Percentiles rank a stretch among this genome's conserved stretches.
Evolutionary conservation across 371 early-diverging fungal species (phyloP).

Genomic region (Lichtheimia ornata): DNA sequence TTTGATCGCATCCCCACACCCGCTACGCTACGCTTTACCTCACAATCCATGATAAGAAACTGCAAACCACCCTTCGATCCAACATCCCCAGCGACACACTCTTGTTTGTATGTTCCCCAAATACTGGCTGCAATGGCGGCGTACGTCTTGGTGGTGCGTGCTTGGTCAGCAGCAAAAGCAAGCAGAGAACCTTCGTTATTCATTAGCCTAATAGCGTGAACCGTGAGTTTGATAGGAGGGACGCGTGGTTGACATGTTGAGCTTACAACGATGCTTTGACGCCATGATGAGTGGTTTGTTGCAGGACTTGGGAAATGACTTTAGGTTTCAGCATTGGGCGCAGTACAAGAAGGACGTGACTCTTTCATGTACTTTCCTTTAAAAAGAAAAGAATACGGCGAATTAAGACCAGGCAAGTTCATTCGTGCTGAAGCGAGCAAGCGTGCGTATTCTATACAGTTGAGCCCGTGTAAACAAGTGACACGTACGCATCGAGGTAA

Average conservation of each 20-base stretch:
- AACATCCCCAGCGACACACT: constrained; percentile 27
- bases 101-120: constrained; percentile 78
- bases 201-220: constrained; percentile 52
- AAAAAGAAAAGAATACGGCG: constrained; percentile 37
- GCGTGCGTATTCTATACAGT: constrained; percentile 32
- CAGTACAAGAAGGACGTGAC: constrained; percentile 2
- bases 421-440: constrained; percentile 41
- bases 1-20: neutral
- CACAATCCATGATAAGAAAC: constrained; percentile 66
- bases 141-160: constrained; percentile 63
- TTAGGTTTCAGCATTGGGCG: constrained; percentile 21
- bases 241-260: neutral
- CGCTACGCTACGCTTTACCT: constrained; percentile 28
- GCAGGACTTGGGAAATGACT: constrained; percentile 24
- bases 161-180: constrained; percentile 68
- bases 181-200: constrained; percentile 74
- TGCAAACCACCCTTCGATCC: constrained; percentile 41
- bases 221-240: neutral
- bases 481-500: constrained; percentile 39
- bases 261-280: constrained; percentile 16
- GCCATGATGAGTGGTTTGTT: constrained; percentile 18
- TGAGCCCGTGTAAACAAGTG: constrained; percentile 40
- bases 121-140: constrained; percentile 78
- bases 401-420: constrained; percentile 27
- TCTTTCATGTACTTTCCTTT: constrained; percentile 35